These are phyloP conservation scores for Abrus pulchellus DNA, from an alignment of 306 rosid genomes.

Conservation along the genomic window DNA sequence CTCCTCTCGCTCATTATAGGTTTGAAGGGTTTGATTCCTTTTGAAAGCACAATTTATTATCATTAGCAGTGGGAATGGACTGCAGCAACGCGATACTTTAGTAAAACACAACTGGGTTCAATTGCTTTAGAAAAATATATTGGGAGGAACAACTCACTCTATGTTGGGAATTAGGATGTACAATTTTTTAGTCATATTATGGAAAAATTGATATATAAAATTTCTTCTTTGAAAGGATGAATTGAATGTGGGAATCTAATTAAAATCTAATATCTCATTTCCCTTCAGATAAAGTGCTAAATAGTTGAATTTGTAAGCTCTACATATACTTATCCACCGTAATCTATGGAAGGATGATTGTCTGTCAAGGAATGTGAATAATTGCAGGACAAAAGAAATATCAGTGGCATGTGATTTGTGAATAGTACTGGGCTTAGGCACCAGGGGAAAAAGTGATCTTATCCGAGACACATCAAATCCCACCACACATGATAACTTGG, in stretches of 20 bases:
- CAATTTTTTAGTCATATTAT: neutral
- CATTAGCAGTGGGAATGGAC: neutral
- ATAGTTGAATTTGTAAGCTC: neutral
- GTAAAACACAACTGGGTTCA: neutral
- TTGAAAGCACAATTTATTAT: neutral
- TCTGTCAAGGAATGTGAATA: conserved; percentile 41
- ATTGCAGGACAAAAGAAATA: conserved; percentile 40
- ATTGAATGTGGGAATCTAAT: neutral
- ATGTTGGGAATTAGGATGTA: neutral
- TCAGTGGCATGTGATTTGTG: conserved; percentile 45
- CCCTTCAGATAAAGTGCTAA: conserved; percentile 27
- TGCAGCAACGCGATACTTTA: neutral
- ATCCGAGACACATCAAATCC: conserved; percentile 58
- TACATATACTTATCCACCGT: conserved; percentile 11
- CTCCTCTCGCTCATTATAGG: neutral
- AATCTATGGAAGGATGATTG: conserved; percentile 44
- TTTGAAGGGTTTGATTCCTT: neutral
- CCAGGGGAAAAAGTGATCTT: conserved; percentile 40
- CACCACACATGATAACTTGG: conserved; percentile 51
- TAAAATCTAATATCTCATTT: conserved; percentile 23
- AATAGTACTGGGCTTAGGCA: conserved; percentile 33
- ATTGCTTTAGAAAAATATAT: conserved; percentile 13
- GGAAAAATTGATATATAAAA: neutral
- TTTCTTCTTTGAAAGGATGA: conserved; percentile 5
- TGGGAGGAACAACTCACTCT: neutral